Base-by-base conservation (phyloP, 441 rosid genomes). In the Biscutella laevigata region DNA sequence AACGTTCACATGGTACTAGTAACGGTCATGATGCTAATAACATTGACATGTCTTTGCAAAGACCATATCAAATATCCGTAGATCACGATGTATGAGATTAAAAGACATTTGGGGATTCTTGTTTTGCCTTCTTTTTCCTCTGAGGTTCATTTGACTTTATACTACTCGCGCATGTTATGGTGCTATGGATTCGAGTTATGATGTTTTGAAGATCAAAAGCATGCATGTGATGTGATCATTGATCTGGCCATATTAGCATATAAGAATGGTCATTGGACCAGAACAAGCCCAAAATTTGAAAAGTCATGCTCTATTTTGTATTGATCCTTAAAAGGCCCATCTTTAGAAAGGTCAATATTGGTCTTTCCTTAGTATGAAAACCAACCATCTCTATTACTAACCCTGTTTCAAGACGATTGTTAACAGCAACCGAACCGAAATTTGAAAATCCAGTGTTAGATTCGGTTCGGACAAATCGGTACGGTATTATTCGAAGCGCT, bases 1-100 rank as follows among this genome's bases (percentile, higher is more conserved):
- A 48, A 62, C 71, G 66, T 66, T 53, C 59, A 45, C 60, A 53
- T 25, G 38, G 24, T 45, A 59, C 50, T 22, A 32, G 26, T 30
- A 44, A 37, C 43, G 43, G 28, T 36, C 29, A 21, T 50, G 36
- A 39, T 51, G 35, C 41, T 58, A 25, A 30, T 1, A 22, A n/a
- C n/a, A n/a, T 24, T 65, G 69, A 68, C 15, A 67, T 71, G 50
- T 79, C 89, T 26, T 51, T 61, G 29, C 77, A 74, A 68, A 73
- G 76, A 68, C 63, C 61, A 36, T 56, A 75, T 67, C 61, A 62
- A 29, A 58, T 44, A 49, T 39, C 60, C 48, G 46, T 60, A 36
- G 36, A 50, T 22, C 36, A 57, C 10, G 64, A 58, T 16, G 59
- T 46, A 21, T 65, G 53, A 64, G 21, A 64, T 33, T 8, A 0